Evolutionary conservation across 2,329 filamentous ascomycete species (phyloP).

Genomic region (Myriosclerotinia scirpicola): DNA sequence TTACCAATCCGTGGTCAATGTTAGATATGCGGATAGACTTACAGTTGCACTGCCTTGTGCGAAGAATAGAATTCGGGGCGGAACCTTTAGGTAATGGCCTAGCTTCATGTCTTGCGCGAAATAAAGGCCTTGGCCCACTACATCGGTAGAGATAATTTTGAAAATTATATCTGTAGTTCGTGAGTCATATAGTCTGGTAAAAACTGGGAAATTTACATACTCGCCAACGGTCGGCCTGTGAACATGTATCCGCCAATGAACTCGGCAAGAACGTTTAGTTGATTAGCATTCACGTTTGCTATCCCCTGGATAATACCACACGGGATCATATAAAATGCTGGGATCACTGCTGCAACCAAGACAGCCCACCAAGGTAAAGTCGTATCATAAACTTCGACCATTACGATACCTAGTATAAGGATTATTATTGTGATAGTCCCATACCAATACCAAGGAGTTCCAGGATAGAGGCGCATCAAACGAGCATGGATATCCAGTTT

Average conservation of each 20-base stretch:
- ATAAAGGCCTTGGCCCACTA: conserved; percentile 48
- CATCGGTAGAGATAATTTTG: conserved; percentile 56
- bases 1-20: neutral
- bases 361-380: conserved; percentile 42
- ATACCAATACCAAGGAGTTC: conserved; percentile 50
- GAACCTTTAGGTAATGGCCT: conserved; percentile 51
- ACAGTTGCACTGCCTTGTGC: conserved; percentile 58
- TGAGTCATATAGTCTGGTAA: conserved; percentile 41
- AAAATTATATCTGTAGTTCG: conserved; percentile 76
- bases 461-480: conserved; percentile 56
- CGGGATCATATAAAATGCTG: conserved; percentile 38
- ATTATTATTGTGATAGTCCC: conserved; percentile 47
- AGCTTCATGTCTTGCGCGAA: conserved; percentile 53
- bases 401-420: conserved; percentile 45
- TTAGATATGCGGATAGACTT: conserved; percentile 46
- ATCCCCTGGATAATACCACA: conserved; percentile 48
- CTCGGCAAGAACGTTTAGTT: conserved; percentile 51
- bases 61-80: conserved; percentile 55
- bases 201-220: conserved; percentile 48
- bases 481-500: conserved; percentile 53
- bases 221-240: conserved; percentile 58
- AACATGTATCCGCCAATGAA: conserved; percentile 51
- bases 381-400: conserved; percentile 30
- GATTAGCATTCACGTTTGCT: conserved; percentile 51
- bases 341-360: conserved; percentile 39